Base-by-base conservation (phyloP, 139 green algal species). In the Raphidocelis subcapitata region DNA sequence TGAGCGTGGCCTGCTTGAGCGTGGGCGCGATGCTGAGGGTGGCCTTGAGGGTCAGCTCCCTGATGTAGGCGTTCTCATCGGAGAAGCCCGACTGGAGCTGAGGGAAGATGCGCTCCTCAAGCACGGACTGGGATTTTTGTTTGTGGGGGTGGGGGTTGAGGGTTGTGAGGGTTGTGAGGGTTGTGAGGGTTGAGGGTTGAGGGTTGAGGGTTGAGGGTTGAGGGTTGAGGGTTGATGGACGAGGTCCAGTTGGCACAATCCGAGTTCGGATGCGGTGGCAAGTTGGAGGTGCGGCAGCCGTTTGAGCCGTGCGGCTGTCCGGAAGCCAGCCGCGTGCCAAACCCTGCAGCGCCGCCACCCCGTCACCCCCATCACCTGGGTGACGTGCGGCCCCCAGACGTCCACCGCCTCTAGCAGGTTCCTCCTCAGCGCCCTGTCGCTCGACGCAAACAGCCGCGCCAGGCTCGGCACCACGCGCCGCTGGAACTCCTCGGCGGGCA, bases 21-120 rank as follows among this genome's bases (percentile, higher is more conserved):
- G 97, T 97, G 70, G 96, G 93, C 52, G 90, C 96, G 36, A 99
- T 82, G 8, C 82, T 44, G 5, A 96, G 85, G 73, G 97, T 94
- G 67, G 76, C 82, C 77, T 98, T 98, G 16, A 99, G 90, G 1
- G 96, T 99, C 12, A 98, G 84, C 91, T 99, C 96, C 0, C 96
- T 75, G 49, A 99, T 84, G 83, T 98, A 97, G 0, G 95, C 89
- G 51, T 96, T 94, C 18, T 66, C 79, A 73, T 99, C 94, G 0
- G 69, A 81, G 77, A 99, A 99, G 24, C 95, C 96, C 52, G 61
- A 79, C 46, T 86, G 76, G 57, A 94, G 64, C 2, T 91, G 74
- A 21, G 88, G 89, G 76, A 89, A 98, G 35, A 99, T 92, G 81
- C 97, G 86, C 14, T 89, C 88, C 77, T 98, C 93, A 31, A 94